phyloP scores from a whole-genome alignment of 1,139 yeast species.

The Pichia sp. region DNA sequence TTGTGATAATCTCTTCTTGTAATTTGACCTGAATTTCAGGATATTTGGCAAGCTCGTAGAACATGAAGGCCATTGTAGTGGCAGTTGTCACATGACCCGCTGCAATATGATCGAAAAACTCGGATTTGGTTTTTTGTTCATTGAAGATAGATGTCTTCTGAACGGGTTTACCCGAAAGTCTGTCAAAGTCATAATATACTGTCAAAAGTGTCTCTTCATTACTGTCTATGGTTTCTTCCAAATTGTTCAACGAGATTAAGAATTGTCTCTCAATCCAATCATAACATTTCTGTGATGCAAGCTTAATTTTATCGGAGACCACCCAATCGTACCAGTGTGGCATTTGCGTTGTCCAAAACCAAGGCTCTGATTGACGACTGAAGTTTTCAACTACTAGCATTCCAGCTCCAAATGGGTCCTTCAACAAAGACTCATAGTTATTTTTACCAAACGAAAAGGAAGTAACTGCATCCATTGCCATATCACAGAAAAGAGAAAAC shows the following conservation, averaged over 20 bases:
- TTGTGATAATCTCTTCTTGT: slow-evolving; percentile 33
- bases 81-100: slow-evolving; percentile 83
- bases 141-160: slow-evolving; percentile 14
- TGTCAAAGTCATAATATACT: slow-evolving; percentile 20
- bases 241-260: slow-evolving; percentile 17
- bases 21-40: slow-evolving; percentile 36
- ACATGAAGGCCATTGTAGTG: slow-evolving; percentile 51
- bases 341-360: slow-evolving; percentile 61
- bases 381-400: slow-evolving; percentile 41
- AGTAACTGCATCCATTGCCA: slow-evolving; percentile 67
- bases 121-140: slow-evolving; percentile 32
- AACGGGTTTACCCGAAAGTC: background rate
- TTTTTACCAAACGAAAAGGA: slow-evolving; percentile 52
- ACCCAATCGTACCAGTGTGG: slow-evolving; percentile 49
- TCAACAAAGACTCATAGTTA: slow-evolving; percentile 28
- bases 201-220: slow-evolving; percentile 22
- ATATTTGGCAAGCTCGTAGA: slow-evolving; percentile 53
- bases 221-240: slow-evolving; percentile 23
- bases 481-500: slow-evolving; percentile 54
- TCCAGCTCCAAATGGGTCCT: slow-evolving; percentile 27
- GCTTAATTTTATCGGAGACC: slow-evolving; percentile 34
- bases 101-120: slow-evolving; percentile 42
- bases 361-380: slow-evolving; percentile 52
- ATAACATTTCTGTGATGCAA: slow-evolving; percentile 36
- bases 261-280: slow-evolving; percentile 47